These are phyloP conservation scores for Collybia sordida DNA, from an alignment of 768 basidiomycete genomes.

Conservation along the genomic window DNA sequence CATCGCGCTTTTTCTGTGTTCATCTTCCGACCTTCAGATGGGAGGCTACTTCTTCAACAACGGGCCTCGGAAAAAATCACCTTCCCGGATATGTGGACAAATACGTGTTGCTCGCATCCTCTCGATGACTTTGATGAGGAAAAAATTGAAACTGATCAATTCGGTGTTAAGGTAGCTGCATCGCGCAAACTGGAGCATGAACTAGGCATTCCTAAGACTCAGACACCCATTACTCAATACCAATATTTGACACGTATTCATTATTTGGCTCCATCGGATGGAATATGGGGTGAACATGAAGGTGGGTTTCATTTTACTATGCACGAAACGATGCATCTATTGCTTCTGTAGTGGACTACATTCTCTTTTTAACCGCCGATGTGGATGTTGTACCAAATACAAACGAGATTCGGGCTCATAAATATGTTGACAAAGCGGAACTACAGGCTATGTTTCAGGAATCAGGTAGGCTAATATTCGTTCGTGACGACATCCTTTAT, in stretches of 20 bases:
- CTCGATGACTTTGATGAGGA: conserved; percentile 88
- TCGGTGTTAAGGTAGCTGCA: conserved; percentile 88
- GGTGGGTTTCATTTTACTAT: conserved; percentile 43
- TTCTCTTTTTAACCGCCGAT: conserved; percentile 89
- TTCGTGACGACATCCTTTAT: neutral
- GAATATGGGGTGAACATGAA: conserved; percentile 98
- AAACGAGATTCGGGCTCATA: conserved; percentile 91
- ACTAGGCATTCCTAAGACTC: conserved; percentile 80
- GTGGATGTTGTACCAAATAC: conserved; percentile 78
- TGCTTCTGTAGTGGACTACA: conserved; percentile 84
- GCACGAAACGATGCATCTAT: neutral
- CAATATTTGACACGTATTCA: conserved; percentile 96
- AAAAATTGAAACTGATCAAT: conserved; percentile 72
- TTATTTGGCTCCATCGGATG: conserved; percentile 92
- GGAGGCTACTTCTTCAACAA: conserved; percentile 90
- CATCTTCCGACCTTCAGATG: conserved; percentile 92
- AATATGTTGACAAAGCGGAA: conserved; percentile 90
- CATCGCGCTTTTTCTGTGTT: conserved; percentile 99
- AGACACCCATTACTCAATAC: conserved; percentile 83
- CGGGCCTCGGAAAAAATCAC: conserved; percentile 99
- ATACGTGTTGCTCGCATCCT: conserved; percentile 98
- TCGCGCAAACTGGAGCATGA: conserved; percentile 96
- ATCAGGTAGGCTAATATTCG: conserved; percentile 47
- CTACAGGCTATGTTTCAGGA: conserved; percentile 89
- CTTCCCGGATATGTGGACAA: conserved; percentile 99